Base-by-base conservation (phyloP, 2,329 filamentous ascomycete genomes). In the Nannizziopsis arthrosporioides region DNA sequence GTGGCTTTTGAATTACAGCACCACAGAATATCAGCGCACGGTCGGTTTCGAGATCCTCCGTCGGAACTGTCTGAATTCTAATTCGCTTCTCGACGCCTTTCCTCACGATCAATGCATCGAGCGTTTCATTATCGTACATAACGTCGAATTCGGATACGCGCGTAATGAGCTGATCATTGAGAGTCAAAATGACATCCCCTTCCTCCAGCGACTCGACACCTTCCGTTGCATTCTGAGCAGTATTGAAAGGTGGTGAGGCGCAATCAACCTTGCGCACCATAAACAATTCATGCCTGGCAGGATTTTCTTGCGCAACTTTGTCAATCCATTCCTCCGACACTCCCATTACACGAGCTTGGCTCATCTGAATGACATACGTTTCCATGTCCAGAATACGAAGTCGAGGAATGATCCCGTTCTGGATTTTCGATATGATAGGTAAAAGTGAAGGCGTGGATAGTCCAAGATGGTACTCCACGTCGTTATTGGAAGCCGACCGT, bases 381-480 rank as follows among this genome's bases (percentile, higher is more conserved):
- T 98, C 92, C 59, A 95, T 86, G 46, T 92, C 92, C 39, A 98
- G 71, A 64, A 98, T 94, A 12, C 90, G 81, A 31, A 98, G 73
- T 56, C 85, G 82, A 0, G 92, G 93, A 18, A 78, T 80, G 51
- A 81, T 73, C 30, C 86, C 90, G 17, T 22, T 50, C 63, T 89
- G 86, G 53, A 98, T 87, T 63, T 93, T 81, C 15, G 82, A 77
- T 37, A 95, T 75, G n/a, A 98, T 84, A 0, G 90, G 88, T 1
- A 95, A 76, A 9, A 98, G 73, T 12, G 87, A 88, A 3, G 89
- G 87, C 0, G 89, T 93, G 12, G 86, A 84, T 47, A 96, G 77
- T 43, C 92, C 92, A 5, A 98, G 81, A 61, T 96, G 90, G 60
- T 98, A 98, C 66, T 98, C 92, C 55, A 94, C 85, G 58, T 98